These are phyloP conservation scores for Neoboletus subvelutipes DNA, from an alignment of 768 basidiomycete species.

Conservation along the genomic window DNA sequence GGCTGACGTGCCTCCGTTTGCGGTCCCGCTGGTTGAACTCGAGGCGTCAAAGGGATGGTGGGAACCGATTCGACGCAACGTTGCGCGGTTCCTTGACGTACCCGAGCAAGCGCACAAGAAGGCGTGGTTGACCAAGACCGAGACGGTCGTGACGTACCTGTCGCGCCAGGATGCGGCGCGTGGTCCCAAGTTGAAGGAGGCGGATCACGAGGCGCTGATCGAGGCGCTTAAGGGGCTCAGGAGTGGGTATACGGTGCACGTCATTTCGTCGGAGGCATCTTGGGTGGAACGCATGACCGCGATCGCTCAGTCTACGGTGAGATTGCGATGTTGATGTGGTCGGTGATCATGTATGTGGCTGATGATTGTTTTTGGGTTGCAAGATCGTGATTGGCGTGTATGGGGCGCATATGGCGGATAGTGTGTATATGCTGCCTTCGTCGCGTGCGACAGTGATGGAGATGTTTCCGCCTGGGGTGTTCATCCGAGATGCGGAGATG, in stretches of 20 bases:
- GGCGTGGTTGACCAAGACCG: conserved; percentile 24
- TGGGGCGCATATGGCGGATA: conserved; percentile 62
- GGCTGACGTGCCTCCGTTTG: conserved; percentile 28
- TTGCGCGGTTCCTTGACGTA: conserved; percentile 45
- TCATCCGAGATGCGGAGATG: conserved; percentile 60
- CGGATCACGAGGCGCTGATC: conserved; percentile 63
- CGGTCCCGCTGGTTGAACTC: conserved; percentile 45
- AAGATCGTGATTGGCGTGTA: conserved; percentile 63
- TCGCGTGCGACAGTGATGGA: conserved; percentile 68
- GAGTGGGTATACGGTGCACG: conserved; percentile 53
- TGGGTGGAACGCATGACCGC: conserved; percentile 67
- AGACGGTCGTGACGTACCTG: conserved; percentile 65
- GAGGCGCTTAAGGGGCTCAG: conserved; percentile 53
- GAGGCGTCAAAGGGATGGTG: conserved; percentile 61
- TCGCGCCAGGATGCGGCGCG: conserved; percentile 54
- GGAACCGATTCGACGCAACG: conserved; percentile 50
- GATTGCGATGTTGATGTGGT: conserved; percentile 13
- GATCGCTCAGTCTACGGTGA: conserved; percentile 66
- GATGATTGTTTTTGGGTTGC: not conserved
- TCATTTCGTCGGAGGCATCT: conserved; percentile 50
- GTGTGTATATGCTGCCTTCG: conserved; percentile 66
- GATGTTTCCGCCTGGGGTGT: conserved; percentile 68
- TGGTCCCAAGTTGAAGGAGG: conserved; percentile 49
- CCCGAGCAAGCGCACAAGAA: conserved; percentile 20
- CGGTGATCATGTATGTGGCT: conserved; percentile 6